Evolutionary conservation across 1,284 basidiomycete genomes (phyloP), one percentile per base, ranked within the genome.

Genomic region (Tylopilus orsonianus): DNA sequence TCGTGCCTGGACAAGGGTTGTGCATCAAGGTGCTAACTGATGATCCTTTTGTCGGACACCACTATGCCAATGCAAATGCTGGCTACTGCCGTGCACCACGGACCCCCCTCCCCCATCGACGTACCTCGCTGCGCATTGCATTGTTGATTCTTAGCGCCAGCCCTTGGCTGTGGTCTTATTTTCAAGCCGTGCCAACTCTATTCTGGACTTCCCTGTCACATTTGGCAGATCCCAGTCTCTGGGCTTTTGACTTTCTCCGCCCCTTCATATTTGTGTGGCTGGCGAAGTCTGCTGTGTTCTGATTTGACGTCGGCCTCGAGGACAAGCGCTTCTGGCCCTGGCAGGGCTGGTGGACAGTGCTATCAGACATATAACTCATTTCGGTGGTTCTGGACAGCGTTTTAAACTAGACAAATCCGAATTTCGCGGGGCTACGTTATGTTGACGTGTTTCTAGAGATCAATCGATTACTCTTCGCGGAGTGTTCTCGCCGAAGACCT

Each of bases 1-100:
- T 60, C 41, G 50, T 65, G 50, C 46, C 48, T 49, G 44, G 52
- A 50, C 33, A 43, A 52, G 41, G 54, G 40, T 49, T 48, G 46
- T 41, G 24, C 40, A 13, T 38, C 26, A 19, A 37, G 29, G 24
- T n/a, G 16, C 32, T 20, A 33, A 50, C 27, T 30, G 38, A 47
- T 39, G 36, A 18, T 42, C 35, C 38, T 44, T 32, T 36, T 38
- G 50, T 18, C 35, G 27, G 33, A 18, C 9, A 44, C 36, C 14
- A n/a, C 35, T n/a, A 32, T 26, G 23, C 43, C 24, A 34, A 10
- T 41, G 36, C 39, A 35, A 26, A 16, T 29, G 6, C 39, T 38
- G 41, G 24, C 26, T 34, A n/a, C n/a, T 49, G 44, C 57, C 47
- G 32, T 39, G 29, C 37, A 36, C 51, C 35, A 40, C 44, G 48